Evolutionary conservation across 78 protist species (phyloP), one percentile per base, ranked within the genome.

Genomic region (Dictyostelium firmibasis): DNA sequence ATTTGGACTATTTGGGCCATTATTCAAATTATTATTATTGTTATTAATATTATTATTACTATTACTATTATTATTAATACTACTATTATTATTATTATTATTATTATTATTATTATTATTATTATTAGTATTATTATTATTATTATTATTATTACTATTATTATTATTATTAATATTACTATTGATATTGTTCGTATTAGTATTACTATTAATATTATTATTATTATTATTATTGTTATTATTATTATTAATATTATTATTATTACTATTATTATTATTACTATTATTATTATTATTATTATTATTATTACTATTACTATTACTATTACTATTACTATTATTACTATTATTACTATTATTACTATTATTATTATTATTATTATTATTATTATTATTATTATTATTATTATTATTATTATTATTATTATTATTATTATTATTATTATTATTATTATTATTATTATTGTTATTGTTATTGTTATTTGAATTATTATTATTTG

Each of bases 1-100:
- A 77, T 41, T 77, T 41, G 83, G 83, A 25, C 83, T 77, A 41
- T 41, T 41, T 67, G 76, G 69, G 29, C 70, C 70, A n/a, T n/a
- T n/a, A n/a, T n/a, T n/a, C n/a, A n/a, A n/a, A n/a, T n/a, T n/a
- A 72, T 85, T 85, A 8, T 43, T 43, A 25, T 57, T 57, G 2
- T 18, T 57, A 57, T 57, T 57, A 20, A 3, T 20, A 57, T 57
- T 57, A 57, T 57, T 57, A 18, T 18, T 57, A 57, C 1, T 70
- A 31, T 70, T 70, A 70, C 29, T 70, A 0, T 27, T 70, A 70
- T 70, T 70, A 31, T 70, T 31, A 70, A 29, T 70, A 13, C 29
- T 70, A 29, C 29, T 70, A 13, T 70, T 70, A 70, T 70, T 70
- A 31, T 29, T 70, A 70, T 70, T 70, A 31, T 29, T 70, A 70